Evolutionary conservation across 768 basidiomycete genomes (phyloP).

Genomic region (Podaxis sp.): DNA sequence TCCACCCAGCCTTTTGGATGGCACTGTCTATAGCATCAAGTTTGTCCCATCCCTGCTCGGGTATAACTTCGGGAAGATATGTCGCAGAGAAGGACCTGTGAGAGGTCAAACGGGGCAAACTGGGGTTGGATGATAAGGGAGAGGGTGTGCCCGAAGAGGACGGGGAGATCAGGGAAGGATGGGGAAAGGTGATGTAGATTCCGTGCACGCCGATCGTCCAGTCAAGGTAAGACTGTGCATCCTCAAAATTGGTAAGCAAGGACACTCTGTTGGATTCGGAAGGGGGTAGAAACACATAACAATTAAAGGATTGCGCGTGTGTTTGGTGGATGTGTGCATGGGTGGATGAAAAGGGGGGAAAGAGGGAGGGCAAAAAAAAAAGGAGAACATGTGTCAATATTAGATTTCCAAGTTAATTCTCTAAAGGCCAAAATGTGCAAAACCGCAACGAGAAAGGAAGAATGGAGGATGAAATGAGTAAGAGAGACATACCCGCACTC

Average conservation of each 20-base stretch:
- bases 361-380: not conserved
- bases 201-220: constrained; percentile 94
- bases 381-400: constrained; percentile 14
- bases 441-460: constrained; percentile 1
- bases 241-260: constrained; percentile 90
- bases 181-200: constrained; percentile 83
- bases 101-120: constrained; percentile 48
- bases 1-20: constrained; percentile 92
- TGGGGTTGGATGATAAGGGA: constrained; percentile 62
- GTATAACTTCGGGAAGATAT: constrained; percentile 89
- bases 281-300: constrained; percentile 9
- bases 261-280: constrained; percentile 58
- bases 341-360: not conserved
- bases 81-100: constrained; percentile 75
- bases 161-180: constrained; percentile 58
- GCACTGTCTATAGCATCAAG: constrained; percentile 87
- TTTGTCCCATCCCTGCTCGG: constrained; percentile 93
- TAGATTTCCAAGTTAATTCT: constrained; percentile 2
- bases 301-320: not conserved
- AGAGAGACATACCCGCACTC: constrained; percentile 74
- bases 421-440: not conserved
- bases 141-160: constrained; percentile 65
- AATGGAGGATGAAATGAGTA: not conserved
- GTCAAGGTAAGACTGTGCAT: constrained; percentile 79
- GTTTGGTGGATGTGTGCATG: not conserved